phyloP scores from a whole-genome alignment of 2,329 filamentous ascomycete species.

The Mollisiaceae sp. region DNA sequence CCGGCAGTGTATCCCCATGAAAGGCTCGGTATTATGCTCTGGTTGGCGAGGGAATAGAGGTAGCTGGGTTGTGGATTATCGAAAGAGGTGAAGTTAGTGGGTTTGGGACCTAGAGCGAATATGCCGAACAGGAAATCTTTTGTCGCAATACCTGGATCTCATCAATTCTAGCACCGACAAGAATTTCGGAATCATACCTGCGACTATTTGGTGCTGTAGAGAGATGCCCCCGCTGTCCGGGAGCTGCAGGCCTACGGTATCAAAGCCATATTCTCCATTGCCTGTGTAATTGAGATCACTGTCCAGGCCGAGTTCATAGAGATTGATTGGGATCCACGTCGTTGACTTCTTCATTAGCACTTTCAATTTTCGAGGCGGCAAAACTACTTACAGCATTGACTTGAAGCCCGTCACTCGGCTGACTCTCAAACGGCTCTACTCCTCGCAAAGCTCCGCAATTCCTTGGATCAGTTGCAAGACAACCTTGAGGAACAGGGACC shows the following conservation, averaged over 20 bases:
- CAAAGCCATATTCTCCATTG: conserved; percentile 33
- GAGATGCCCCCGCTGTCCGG: conserved; percentile 33
- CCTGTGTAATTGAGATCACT: conserved; percentile 44
- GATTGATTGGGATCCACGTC: conserved; percentile 44
- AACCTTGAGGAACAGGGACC: conserved; percentile 34
- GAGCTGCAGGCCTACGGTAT: conserved; percentile 27
- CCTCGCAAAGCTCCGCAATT: conserved; percentile 26
- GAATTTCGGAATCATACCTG: conserved; percentile 27
- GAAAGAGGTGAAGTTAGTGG: conserved; percentile 45
- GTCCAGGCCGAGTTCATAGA: conserved; percentile 45
- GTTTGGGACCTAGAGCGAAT: conserved; percentile 46
- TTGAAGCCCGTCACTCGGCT: conserved; percentile 21
- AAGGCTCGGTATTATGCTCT: conserved; percentile 45
- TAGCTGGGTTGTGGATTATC: conserved; percentile 45
- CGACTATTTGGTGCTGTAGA: conserved; percentile 26
- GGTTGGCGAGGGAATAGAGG: conserved; percentile 44
- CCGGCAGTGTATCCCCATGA: conserved; percentile 50
- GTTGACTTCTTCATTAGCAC: conserved; percentile 35
- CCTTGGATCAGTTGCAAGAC: conserved; percentile 17
- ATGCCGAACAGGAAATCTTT: conserved; percentile 41
- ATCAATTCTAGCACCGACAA: no score
- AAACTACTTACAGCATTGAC: conserved; percentile 19
- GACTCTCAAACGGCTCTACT: conserved; percentile 17
- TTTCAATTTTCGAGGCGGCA: background rate
- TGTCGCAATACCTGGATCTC: conserved; percentile 20